Evolutionary conservation across 2,329 filamentous ascomycete genomes (phyloP), one percentile per base, ranked within the genome.

Genomic region (Teratosphaeria epicoccoides): DNA sequence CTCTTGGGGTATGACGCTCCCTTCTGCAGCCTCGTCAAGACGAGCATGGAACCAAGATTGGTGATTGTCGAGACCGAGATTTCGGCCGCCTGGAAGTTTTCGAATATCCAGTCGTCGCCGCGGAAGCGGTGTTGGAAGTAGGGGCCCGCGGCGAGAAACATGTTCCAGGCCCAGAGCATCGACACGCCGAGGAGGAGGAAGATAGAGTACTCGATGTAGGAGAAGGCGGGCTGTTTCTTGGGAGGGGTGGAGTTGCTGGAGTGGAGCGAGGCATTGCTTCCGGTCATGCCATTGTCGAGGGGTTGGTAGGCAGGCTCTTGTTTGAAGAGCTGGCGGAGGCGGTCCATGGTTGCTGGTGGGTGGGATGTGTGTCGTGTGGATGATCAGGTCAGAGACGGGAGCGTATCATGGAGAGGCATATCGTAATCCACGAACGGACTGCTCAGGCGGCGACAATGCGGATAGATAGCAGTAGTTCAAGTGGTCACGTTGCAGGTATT

Each of bases 161-260:
- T 96, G 74, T 97, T 97, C 91, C 91, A 97, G 51, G 91, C 89
- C 91, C 91, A 97, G 44, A 97, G 77, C 93, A 97, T 97, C 49
- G 90, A 87, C 52, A 95, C 77, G 48, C 93, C 93, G 24, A 97
- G 75, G 48, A 95, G 73, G 51, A 85, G 75, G 69, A 97, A 97
- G 65, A 95, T 84, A 61, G 71, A 73, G 70, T 97, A 98, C 67
- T 94, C 87, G 29, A 87, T 65, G 82, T 86, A 89, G 56, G 88
- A 95, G 72, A 95, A 95, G 29, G 44, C 45, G 14, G 22, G 43
- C 43, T 48, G 29, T 33, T 29, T 29, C 51, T 23, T 17, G 11
- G 11, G 45, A 26, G 11, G 6, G 22, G 14, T 43, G 37, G 28
- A 24, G 20, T 26, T 52, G 46, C 12, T 49, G 33, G 33, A 40